A percentile compares a stretch with the other conserved stretches of the same genome.
These are phyloP conservation scores for Skeletonema marinoi DNA, from an alignment of 108 stramenopile species.

Conservation along the genomic window DNA sequence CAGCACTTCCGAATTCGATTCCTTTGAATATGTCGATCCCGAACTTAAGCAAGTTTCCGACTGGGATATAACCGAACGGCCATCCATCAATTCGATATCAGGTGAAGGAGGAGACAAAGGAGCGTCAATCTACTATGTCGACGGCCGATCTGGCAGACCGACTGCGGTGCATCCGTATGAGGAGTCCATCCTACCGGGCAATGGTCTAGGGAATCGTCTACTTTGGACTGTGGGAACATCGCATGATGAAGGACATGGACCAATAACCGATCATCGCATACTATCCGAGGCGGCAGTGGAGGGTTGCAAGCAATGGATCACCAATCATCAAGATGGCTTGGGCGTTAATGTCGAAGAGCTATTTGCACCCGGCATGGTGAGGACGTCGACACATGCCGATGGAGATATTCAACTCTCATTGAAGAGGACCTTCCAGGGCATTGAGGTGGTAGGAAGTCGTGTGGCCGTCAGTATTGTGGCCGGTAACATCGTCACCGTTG, in stretches of 20 bases:
- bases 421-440: conserved; percentile 11
- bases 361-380: background rate
- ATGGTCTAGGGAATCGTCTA: conserved; percentile 14
- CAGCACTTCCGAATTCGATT: background rate
- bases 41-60: background rate
- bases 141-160: conserved; percentile 23
- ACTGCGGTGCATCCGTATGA: background rate
- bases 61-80: background rate
- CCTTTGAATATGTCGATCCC: background rate
- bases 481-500: background rate
- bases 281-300: conserved; percentile 4
- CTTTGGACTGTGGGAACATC: conserved; percentile 22
- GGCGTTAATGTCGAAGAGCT: conserved; percentile 13
- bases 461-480: conserved; percentile 12
- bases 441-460: conserved; percentile 20
- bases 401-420: conserved; percentile 28
- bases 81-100: background rate
- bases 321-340: conserved; percentile 1
- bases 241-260: conserved; percentile 10
- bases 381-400: conserved; percentile 10
- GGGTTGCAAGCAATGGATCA: conserved; percentile 9
- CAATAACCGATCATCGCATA: background rate
- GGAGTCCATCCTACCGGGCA: conserved; percentile 12
- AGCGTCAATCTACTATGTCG: background rate
- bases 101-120: background rate